These are phyloP conservation scores for Elasticomyces elasticus DNA, from an alignment of 495 filamentous ascomycete species.

Conservation along the genomic window DNA sequence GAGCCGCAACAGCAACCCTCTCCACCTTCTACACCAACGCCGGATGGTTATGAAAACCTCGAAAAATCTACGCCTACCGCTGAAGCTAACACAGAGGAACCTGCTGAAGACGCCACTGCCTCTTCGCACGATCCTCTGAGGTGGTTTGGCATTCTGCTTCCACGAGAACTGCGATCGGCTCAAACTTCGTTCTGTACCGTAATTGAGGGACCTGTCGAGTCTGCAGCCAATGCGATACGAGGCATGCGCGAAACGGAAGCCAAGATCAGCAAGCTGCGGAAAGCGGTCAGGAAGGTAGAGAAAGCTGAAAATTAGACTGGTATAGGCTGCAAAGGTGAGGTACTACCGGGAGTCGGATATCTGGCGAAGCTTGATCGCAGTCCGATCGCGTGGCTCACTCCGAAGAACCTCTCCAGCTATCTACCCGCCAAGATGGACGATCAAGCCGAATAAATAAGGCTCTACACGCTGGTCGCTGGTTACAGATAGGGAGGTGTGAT, in stretches of 20 bases:
- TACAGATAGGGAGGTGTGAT: neutral
- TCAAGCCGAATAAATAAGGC: too few species aligned
- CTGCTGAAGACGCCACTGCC: neutral
- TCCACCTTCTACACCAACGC: constrained; percentile 7
- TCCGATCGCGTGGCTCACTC: too few species aligned
- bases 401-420: too few species aligned
- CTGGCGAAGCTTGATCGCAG: too few species aligned
- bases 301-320: too few species aligned
- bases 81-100: neutral
- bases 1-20: constrained; percentile 10
- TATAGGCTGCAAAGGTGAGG: too few species aligned
- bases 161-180: constrained; percentile 31
- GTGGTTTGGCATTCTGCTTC: constrained; percentile 41
- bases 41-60: neutral
- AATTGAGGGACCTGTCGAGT: constrained; percentile 25
- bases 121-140: constrained; percentile 30
- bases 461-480: too few species aligned
- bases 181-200: constrained; percentile 31
- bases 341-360: too few species aligned
- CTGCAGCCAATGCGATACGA: constrained; percentile 21
- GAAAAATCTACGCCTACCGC: neutral
- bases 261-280: constrained; percentile 28
- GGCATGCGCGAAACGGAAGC: constrained; percentile 28
- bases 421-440: too few species aligned
- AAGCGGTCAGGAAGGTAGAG: constrained; percentile 26